phyloP scores from a whole-genome alignment of 306 rosid species.

The Canavalia ensiformis region DNA sequence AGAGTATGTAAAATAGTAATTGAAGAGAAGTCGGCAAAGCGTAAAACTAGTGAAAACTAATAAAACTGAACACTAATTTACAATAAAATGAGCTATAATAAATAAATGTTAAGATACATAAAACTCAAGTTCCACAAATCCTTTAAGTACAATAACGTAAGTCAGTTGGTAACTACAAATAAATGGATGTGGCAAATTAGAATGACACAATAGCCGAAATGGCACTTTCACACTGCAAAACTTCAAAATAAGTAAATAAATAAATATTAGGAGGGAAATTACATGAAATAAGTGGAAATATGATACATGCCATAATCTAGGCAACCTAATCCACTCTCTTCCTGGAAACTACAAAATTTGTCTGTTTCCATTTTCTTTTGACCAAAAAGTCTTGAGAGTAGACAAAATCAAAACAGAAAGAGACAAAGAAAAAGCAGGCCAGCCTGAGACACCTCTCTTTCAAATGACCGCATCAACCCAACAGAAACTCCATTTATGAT shows the following conservation, averaged over 20 bases:
- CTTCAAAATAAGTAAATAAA: background rate
- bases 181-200: background rate
- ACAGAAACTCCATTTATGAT: background rate
- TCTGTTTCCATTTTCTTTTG: background rate
- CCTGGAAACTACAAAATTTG: conserved; percentile 39
- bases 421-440: conserved; percentile 51
- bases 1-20: background rate
- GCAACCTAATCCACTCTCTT: conserved; percentile 34
- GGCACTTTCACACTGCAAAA: conserved; percentile 1
- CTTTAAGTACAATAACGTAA: background rate
- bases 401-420: background rate
- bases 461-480: conserved; percentile 19
- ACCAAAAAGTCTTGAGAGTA: background rate
- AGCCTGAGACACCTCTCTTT: conserved; percentile 13
- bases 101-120: background rate
- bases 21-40: background rate
- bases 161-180: background rate
- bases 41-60: background rate
- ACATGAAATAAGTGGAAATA: background rate
- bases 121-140: background rate
- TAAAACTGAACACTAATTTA: background rate
- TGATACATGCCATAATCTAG: background rate
- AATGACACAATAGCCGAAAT: background rate
- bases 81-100: background rate
- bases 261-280: background rate